Conservation (phyloP, 208 protist species). For the Trypanosoma rangeli region DNA sequence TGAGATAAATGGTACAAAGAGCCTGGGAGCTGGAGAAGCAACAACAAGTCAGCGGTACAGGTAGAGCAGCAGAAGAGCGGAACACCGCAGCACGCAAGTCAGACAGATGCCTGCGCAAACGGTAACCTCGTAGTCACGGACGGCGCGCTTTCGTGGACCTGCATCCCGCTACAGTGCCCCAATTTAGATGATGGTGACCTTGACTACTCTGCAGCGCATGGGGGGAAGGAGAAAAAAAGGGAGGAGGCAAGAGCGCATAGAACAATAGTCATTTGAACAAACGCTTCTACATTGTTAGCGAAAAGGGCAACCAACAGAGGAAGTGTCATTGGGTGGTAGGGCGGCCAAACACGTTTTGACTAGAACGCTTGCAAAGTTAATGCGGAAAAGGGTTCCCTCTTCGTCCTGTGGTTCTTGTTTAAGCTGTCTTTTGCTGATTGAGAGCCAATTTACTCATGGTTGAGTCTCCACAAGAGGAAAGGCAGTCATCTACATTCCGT, state of each 20-base stretch:
- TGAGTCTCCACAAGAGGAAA: not conserved
- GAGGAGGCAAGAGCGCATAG: not conserved
- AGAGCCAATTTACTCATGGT: not conserved
- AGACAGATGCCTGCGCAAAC: not conserved
- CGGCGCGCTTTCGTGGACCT: not conserved
- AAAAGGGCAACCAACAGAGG: not conserved
- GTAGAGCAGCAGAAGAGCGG: not conserved
- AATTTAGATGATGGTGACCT: not conserved
- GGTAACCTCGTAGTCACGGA: not conserved
- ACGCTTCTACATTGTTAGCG: not conserved
- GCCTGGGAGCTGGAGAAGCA: not conserved
- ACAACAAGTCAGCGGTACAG: constrained; percentile 2
- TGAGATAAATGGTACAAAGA: not conserved
- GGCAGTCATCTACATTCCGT: not conserved
- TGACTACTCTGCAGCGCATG: not conserved
- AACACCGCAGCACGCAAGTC: not conserved
- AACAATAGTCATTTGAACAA: not conserved
- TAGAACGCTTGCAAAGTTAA: not conserved
- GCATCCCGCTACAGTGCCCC: not conserved
- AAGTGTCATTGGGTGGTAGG: not conserved
- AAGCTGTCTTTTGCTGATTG: not conserved
- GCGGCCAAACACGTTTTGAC: not conserved
- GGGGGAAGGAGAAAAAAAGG: constrained; percentile 9
- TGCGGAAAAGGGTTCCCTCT: constrained; percentile 3
- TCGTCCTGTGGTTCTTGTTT: constrained; percentile 1